These are phyloP conservation scores for Peltaster fructicola DNA, from an alignment of 2,329 filamentous ascomycete genomes.

Conservation along the genomic window DNA sequence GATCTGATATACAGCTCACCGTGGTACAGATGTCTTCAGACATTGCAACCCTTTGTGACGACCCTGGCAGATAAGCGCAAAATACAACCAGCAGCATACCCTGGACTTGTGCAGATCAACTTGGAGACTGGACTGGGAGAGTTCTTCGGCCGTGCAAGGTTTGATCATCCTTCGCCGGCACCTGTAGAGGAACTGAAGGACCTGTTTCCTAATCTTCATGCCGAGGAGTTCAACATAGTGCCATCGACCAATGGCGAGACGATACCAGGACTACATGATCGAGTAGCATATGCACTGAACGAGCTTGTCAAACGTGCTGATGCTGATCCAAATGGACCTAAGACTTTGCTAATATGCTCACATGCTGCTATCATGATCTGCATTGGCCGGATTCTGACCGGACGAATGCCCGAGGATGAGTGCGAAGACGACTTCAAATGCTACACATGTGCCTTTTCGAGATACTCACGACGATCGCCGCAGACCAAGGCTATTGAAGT, in stretches of 20 bases:
- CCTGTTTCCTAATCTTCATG: constrained; percentile 48
- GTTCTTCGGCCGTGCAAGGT: constrained; percentile 79
- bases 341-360: constrained; percentile 62
- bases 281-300: constrained; percentile 52
- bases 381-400: constrained; percentile 67
- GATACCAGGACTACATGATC: constrained; percentile 61
- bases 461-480: constrained; percentile 34
- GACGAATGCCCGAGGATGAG: constrained; percentile 51
- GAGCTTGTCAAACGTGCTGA: constrained; percentile 59
- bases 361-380: constrained; percentile 85
- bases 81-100: constrained; percentile 4
- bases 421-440: constrained; percentile 66
- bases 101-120: constrained; percentile 9
- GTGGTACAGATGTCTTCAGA: constrained; percentile 78
- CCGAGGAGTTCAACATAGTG: constrained; percentile 28
- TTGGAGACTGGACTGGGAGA: constrained; percentile 41
- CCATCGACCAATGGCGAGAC: constrained; percentile 64
- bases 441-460: constrained; percentile 66
- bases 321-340: constrained; percentile 40
- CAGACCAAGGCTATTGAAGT: constrained; percentile 6
- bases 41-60: constrained; percentile 52
- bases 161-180: constrained; percentile 69
- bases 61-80: constrained; percentile 22
- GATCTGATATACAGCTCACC: constrained; percentile 68
- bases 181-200: constrained; percentile 40